Evolutionary conservation across 2,329 filamentous ascomycete species (phyloP), one percentile per base, ranked within the genome.

Genomic region (Emericellopsis atlantica): DNA sequence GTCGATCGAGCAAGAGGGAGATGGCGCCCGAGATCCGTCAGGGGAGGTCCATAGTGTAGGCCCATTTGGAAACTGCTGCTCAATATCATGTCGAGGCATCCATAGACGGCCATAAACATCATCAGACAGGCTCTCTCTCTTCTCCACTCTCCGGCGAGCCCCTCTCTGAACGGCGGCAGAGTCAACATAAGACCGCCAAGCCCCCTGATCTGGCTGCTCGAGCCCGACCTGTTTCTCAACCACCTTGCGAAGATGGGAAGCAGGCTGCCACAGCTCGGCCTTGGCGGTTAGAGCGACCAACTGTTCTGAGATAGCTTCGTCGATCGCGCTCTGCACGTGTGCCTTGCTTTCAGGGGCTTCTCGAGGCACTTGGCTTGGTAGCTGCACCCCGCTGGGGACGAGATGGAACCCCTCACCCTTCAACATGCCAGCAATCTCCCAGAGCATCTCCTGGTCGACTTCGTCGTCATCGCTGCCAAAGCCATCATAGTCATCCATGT

Each of bases 371-470:
- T 22, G 22, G 36, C 42, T 37, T 16, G 23, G 26, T 41, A 31
- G 48, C 48, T 15, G 42, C 9, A 57, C 53, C 39, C 59, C 52
- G 10, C 66, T 67, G 15, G 74, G 53, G 8, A 77, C 54, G 48
- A 69, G 76, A 34, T 69, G 51, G 5, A 76, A 56, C 38, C 67
- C 54, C 42, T 69, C 65, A 2, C 67, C 62, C 53, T 70, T 68
- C 10, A 80, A 60, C 33, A 80, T 60, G 44, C 62, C 75, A 43
- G 75, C 76, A 56, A 81, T 80, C 51, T 80, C 75, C 72, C 74
- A 79, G 22, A 80, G 58, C 1, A 74, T 79, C 9, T 61, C 69
- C 57, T 80, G 76, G 45, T 79, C 76, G 46, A 79, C 78, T 18
- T 65, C 68, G 39, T 73, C 71, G 32, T 68, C 70, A 36, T 62